A percentile compares a stretch with the other conserved stretches of the same genome.
Evolutionary conservation across 2,329 filamentous ascomycete species (phyloP).

Genomic region (Scolecobasidium constrictum): DNA sequence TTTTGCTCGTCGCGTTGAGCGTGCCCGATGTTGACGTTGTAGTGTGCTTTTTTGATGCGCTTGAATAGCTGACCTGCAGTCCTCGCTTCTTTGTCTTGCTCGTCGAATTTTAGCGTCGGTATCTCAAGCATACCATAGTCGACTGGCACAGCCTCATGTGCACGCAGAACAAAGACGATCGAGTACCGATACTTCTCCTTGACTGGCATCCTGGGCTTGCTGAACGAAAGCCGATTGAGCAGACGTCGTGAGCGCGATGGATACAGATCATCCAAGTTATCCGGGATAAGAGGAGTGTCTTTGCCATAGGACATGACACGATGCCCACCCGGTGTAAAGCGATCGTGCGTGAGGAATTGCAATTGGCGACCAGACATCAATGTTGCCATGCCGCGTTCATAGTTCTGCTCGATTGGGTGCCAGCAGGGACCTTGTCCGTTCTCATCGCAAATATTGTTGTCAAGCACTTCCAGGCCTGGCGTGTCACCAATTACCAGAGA

Average conservation of each 20-base stretch:
- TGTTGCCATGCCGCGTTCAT: slow-evolving; percentile 16
- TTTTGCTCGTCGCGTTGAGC: slow-evolving; percentile 23
- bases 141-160: slow-evolving; percentile 19
- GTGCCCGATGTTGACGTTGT: slow-evolving; percentile 25
- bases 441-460: slow-evolving; percentile 13
- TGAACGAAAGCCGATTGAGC: not conserved
- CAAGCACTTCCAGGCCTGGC: slow-evolving; percentile 22
- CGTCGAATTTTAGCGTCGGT: slow-evolving; percentile 12
- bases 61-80: slow-evolving; percentile 22
- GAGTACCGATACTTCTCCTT: slow-evolving; percentile 20
- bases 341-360: slow-evolving; percentile 18
- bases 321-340: slow-evolving; percentile 23
- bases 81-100: not conserved
- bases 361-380: slow-evolving; percentile 22
- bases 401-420: slow-evolving; percentile 20
- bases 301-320: slow-evolving; percentile 24
- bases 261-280: not conserved
- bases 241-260: not conserved
- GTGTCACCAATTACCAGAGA: slow-evolving; percentile 23
- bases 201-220: slow-evolving; percentile 1
- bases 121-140: slow-evolving; percentile 19
- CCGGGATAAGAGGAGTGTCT: not conserved
- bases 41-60: slow-evolving; percentile 20
- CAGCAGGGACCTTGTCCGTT: slow-evolving; percentile 14
- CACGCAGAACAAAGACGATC: slow-evolving; percentile 26